Evolutionary conservation across 805 yeast species (phyloP).

Genomic region (Candida arabinofermentans): DNA sequence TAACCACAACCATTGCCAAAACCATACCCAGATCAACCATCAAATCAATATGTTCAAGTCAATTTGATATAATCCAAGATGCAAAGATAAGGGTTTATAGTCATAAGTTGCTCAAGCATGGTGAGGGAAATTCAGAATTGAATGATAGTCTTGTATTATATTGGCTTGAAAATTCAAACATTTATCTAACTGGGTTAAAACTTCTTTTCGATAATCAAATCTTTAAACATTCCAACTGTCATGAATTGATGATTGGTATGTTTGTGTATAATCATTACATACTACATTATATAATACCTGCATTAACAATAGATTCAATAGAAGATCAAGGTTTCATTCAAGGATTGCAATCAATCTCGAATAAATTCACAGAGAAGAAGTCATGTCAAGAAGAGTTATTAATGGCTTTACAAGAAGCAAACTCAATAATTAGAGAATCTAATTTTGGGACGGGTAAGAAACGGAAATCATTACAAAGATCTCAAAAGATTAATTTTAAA

Average conservation of each 20-base stretch:
- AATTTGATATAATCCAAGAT: slow-evolving; percentile 11
- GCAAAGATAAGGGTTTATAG: slow-evolving; percentile 4
- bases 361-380: slow-evolving; percentile 7
- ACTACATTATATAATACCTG: slow-evolving; percentile 13
- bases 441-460: neutral
- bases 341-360: slow-evolving; percentile 9
- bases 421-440: slow-evolving; percentile 3
- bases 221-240: slow-evolving; percentile 13
- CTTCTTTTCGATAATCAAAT: slow-evolving; percentile 8
- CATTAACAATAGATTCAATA: slow-evolving; percentile 4
- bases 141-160: slow-evolving; percentile 8
- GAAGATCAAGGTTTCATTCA: slow-evolving; percentile 18
- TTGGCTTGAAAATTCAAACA: slow-evolving; percentile 24
- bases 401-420: slow-evolving; percentile 13
- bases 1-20: neutral
- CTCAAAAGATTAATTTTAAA: slow-evolving; percentile 1
- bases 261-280: slow-evolving; percentile 19
- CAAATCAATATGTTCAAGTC: slow-evolving; percentile 5
- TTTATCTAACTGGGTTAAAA: slow-evolving; percentile 18
- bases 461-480: neutral
- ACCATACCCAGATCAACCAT: neutral
- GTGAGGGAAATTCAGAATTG: neutral
- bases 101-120: neutral
- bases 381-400: slow-evolving; percentile 13
- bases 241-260: slow-evolving; percentile 18